phyloP scores from a whole-genome alignment of 2,329 filamentous ascomycete species.

The Pleurostoma richardsiae region DNA sequence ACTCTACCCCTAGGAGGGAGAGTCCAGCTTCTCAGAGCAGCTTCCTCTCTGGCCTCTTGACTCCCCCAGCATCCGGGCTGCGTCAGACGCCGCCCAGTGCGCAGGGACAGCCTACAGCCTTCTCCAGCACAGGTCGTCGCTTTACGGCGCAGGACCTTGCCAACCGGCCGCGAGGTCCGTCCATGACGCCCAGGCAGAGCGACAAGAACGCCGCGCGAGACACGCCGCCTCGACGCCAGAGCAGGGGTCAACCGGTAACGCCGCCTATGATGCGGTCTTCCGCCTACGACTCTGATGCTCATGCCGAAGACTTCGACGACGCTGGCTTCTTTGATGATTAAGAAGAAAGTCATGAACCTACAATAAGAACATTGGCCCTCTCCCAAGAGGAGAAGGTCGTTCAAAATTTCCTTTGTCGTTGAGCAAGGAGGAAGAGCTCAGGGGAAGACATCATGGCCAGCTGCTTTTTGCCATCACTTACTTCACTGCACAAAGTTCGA shows the following conservation, averaged over 20 bases:
- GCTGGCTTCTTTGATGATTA: constrained; percentile 41
- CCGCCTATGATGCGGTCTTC: constrained; percentile 57
- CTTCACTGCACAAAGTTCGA: neutral
- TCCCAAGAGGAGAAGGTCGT: neutral
- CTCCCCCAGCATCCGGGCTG: constrained; percentile 74
- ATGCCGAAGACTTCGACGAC: constrained; percentile 54
- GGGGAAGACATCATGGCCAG: constrained; percentile 4
- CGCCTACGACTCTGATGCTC: constrained; percentile 58
- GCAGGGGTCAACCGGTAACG: constrained; percentile 28
- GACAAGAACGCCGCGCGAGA: constrained; percentile 32
- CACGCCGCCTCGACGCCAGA: constrained; percentile 38
- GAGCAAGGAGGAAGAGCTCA: neutral
- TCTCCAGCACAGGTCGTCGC: constrained; percentile 54
- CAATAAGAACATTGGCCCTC: neutral
- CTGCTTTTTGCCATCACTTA: neutral
- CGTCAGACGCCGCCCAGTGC: constrained; percentile 52
- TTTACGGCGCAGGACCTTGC: constrained; percentile 47
- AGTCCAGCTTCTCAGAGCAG: constrained; percentile 46
- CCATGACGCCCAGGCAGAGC: constrained; percentile 26
- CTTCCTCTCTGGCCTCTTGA: constrained; percentile 77
- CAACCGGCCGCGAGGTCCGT: constrained; percentile 25
- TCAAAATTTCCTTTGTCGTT: neutral
- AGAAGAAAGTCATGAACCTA: neutral
- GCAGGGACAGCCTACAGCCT: constrained; percentile 53
- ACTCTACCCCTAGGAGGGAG: constrained; percentile 57